Conservation (phyloP, 768 basidiomycete genomes). For the Phallus indusiatus region DNA sequence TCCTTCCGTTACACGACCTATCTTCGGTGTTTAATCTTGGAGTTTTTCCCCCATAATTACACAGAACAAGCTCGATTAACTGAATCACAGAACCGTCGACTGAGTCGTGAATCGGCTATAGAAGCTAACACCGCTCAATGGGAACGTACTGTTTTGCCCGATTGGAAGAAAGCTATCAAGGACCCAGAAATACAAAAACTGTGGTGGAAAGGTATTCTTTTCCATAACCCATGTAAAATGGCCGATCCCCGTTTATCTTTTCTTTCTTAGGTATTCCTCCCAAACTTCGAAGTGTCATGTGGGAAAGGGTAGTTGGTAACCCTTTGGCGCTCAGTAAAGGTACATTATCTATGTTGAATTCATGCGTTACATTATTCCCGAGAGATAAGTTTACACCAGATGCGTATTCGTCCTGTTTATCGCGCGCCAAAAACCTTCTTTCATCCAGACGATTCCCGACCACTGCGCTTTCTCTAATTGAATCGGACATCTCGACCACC, state of each 20-base stretch:
- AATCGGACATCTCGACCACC: slow-evolving; percentile 65
- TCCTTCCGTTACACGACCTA: neutral
- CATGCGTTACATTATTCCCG: neutral
- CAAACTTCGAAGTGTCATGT: slow-evolving; percentile 68
- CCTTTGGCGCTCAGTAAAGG: slow-evolving; percentile 75
- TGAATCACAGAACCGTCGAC: slow-evolving; percentile 51
- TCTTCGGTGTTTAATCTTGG: neutral
- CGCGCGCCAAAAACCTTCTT: slow-evolving; percentile 66
- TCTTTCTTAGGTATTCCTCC: slow-evolving; percentile 34
- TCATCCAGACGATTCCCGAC: slow-evolving; percentile 56
- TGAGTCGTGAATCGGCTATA: slow-evolving; percentile 53
- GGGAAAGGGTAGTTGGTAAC: slow-evolving; percentile 84
- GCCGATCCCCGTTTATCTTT: neutral
- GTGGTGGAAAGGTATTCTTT: slow-evolving; percentile 79
- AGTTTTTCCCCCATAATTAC: neutral
- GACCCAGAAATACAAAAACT: slow-evolving; percentile 56
- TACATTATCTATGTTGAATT: slow-evolving; percentile 19
- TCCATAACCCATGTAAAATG: neutral
- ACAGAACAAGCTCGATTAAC: slow-evolving; percentile 64
- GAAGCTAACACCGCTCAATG: slow-evolving; percentile 65
- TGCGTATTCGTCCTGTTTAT: slow-evolving; percentile 58
- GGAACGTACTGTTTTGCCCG: slow-evolving; percentile 72
- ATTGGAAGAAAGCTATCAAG: slow-evolving; percentile 69
- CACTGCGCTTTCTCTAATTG: slow-evolving; percentile 51
- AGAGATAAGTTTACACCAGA: slow-evolving; percentile 32